These are phyloP conservation scores for Coffea canephora DNA, from an alignment of 257 asterid species.

Conservation along the genomic window DNA sequence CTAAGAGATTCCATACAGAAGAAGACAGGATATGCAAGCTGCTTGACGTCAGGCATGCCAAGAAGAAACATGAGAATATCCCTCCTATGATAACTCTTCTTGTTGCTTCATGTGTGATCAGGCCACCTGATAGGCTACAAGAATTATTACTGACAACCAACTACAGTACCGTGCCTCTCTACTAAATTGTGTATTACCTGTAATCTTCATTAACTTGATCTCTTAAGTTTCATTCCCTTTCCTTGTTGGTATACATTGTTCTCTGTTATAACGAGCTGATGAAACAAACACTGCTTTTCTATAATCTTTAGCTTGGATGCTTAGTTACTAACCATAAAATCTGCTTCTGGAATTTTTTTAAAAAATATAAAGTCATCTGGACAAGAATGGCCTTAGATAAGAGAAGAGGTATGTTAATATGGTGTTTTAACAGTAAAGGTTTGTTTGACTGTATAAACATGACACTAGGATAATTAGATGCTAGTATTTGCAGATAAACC, in stretches of 20 bases:
- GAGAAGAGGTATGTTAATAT: background rate
- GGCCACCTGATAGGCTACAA: slow-evolving; percentile 12
- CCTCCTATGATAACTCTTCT: background rate
- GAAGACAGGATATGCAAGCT: background rate
- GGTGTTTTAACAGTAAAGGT: background rate
- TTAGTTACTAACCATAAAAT: background rate
- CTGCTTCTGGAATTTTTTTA: background rate
- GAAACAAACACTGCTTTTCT: background rate
- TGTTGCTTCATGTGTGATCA: background rate
- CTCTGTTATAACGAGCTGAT: background rate
- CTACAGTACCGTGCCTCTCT: background rate
- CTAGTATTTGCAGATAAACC: background rate
- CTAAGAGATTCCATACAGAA: background rate
- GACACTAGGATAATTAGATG: background rate
- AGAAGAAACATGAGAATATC: background rate
- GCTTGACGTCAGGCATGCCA: background rate
- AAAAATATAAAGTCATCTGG: background rate
- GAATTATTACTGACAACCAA: background rate
- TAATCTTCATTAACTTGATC: background rate
- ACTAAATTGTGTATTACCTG: background rate
- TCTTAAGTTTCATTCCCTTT: background rate
- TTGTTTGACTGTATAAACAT: background rate
- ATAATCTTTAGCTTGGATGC: background rate
- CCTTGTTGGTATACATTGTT: background rate
- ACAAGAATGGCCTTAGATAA: background rate